phyloP scores from a whole-genome alignment of 1,284 basidiomycete genomes.

The Ustilago loliicola region DNA sequence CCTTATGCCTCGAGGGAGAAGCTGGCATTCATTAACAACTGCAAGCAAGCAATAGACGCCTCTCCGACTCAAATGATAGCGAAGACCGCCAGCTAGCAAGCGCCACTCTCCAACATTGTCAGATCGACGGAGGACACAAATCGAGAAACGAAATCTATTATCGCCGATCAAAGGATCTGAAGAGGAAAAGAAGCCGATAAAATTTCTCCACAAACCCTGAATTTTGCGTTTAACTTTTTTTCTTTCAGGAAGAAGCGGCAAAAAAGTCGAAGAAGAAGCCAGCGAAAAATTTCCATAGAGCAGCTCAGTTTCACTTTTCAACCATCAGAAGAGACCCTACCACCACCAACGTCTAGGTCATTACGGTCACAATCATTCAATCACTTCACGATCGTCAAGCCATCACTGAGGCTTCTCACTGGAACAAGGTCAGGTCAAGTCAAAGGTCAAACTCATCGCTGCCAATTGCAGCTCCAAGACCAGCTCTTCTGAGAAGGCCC shows the following conservation, averaged over 20 bases:
- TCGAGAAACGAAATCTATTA: too few relatives aligned
- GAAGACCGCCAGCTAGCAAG: too few relatives aligned
- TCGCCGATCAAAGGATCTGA: constrained; percentile 3
- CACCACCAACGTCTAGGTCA: background rate
- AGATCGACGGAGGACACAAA: background rate
- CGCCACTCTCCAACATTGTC: background rate
- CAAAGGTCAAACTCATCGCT: background rate
- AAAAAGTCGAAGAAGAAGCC: background rate
- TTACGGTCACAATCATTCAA: background rate
- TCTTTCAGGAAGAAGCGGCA: background rate
- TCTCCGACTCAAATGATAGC: constrained; percentile 5
- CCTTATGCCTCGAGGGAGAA: too few relatives aligned
- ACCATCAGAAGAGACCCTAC: background rate
- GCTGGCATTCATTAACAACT: too few relatives aligned
- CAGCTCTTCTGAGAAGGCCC: too few relatives aligned
- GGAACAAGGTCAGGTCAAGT: background rate
- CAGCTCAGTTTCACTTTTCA: background rate
- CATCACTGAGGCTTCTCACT: too few relatives aligned
- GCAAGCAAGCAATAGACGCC: background rate
- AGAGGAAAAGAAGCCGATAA: too few relatives aligned
- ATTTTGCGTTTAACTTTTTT: constrained; percentile 9
- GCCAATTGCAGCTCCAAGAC: background rate
- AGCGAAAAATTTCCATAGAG: constrained; percentile 12
- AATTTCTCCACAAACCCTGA: constrained; percentile 19
- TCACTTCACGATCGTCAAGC: too few relatives aligned